Evolutionary conservation across 495 filamentous ascomycete species (phyloP), one percentile per base, ranked within the genome.

Genomic region (Podospora pseudoanserina): DNA sequence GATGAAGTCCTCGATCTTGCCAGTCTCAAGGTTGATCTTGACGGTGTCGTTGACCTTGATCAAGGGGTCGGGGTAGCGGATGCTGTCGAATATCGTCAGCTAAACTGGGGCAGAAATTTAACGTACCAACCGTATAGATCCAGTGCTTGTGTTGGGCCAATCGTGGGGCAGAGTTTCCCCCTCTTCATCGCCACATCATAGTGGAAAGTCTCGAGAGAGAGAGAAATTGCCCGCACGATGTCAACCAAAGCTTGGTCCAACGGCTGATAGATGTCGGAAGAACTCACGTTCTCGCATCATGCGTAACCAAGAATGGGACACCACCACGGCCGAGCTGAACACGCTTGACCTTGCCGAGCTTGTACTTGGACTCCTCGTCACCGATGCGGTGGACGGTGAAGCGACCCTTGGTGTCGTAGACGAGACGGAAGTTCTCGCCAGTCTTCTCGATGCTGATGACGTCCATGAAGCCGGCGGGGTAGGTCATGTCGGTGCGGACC

Each of bases 291-390:
- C 95, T 89, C 85, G 96, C 95, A 92, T 99, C 95, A 89, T 98
- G 96, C 92, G 96, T 98, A 91, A 98, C 95, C 91, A 97, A 97
- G 92, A 96, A 98, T 92, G 95, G 95, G 88, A 99, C 95, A 85
- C 94, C 95, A 85, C 95, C 96, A 82, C 92, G 92, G 87, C 95
- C 96, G 76, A 99, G 89, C 87, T 99, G 96, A 57, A 98, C 95
- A 74, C 93, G 88, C 91, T 97, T 97, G 86, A 98, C 96, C 87
- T 98, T 99, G 84, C 93, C 93, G 70, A 99, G 87, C 91, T 99
- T 99, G 91, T 96, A 99, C 86, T 90, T 88, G 73, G 95, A 94
- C 91, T 99, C 95, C 87, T 97, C 96, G 69, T 89, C 84, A 76
- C 94, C 91, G 86, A 98, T 97, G 78, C 95, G 92, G 90, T 99